These are phyloP conservation scores for Sporothrix dimorphospora DNA, from an alignment of 2,329 filamentous ascomycete species.

Conservation along the genomic window DNA sequence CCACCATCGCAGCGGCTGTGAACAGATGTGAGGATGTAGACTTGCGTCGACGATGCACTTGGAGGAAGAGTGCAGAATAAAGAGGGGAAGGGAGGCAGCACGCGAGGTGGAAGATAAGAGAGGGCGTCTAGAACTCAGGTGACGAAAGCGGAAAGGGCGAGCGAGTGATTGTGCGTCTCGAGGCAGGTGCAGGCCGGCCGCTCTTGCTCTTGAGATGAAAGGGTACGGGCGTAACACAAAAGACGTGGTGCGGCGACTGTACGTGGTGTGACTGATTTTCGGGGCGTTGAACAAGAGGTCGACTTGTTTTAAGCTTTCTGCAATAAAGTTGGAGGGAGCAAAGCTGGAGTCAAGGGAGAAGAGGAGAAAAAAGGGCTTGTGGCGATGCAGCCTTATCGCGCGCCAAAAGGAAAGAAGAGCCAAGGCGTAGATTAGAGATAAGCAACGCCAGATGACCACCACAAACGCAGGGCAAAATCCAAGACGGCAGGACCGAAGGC, in stretches of 20 bases:
- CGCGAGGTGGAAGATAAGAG: not conserved
- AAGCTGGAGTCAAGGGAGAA: constrained; percentile 9
- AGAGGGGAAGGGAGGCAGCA: not conserved
- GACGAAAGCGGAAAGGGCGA: not conserved
- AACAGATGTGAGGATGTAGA: not conserved
- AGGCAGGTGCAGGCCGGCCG: not conserved
- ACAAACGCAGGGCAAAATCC: not conserved
- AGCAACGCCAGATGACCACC: constrained; percentile 3
- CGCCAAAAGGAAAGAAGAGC: constrained; percentile 1
- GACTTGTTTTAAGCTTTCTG: not conserved
- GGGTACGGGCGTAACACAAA: not conserved
- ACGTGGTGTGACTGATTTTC: not conserved
- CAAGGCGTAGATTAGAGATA: constrained; percentile 20
- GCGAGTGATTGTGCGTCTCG: not conserved
- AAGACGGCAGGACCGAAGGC: not conserved
- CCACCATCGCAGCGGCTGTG: constrained; percentile 15
- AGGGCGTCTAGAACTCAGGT: not conserved
- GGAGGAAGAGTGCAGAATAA: not conserved
- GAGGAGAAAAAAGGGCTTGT: constrained; percentile 19
- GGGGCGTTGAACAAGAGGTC: not conserved
- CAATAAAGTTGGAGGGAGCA: constrained; percentile 3
- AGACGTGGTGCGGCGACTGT: not conserved
- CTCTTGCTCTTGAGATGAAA: constrained; percentile 15
- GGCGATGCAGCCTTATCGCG: constrained; percentile 26
- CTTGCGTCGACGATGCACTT: not conserved